Base-by-base conservation (phyloP, 1,284 basidiomycete species). In the Trametes sp. region DNA sequence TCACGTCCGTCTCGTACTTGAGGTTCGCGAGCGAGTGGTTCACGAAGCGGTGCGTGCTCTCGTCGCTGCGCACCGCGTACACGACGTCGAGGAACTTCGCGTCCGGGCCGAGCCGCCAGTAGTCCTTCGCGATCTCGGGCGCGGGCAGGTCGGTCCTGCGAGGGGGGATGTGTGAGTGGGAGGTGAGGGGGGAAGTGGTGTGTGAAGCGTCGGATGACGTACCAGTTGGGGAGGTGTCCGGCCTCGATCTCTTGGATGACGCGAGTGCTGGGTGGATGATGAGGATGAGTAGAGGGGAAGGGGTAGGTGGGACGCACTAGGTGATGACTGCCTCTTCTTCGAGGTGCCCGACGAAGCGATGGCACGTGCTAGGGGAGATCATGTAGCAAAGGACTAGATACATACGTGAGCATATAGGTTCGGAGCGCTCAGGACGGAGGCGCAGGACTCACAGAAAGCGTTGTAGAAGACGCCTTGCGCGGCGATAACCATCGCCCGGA, bases 271-370 rank as follows among this genome's bases (percentile, higher is more conserved):
- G 16, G 24, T 16, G 56, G 21, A 38, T 11, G 44, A 1, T 42
- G 19, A 57, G 41, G 55, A 33, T 28, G 44, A 33, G 38, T 48
- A 63, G 35, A 57, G 53, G 29, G 48, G 44, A 42, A 54, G 29
- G 26, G 41, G 9, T 4, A 28, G 28, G 72, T 6, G 24, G 19
- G 24, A 74, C 83, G 69, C 61, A 92, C 92, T 78, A 97, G 24
- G 96, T 98, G 49, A 89, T 65, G 6, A 97, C 94, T 4, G 96
- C 96, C 77, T 98, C 96, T 79, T 98, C 96, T 73, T 98, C 97
- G 10, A 99, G 82, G 72, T 94, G 82, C n/a, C 86, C 97, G 49
- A 98, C 96, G 75, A 98, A 98, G 33, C 97, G 92, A 77, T 98
- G 97, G 66, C 93, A 95, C 1, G 87, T 85, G 59, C 83, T 82